These are phyloP conservation scores for Citrus inodora DNA, from an alignment of 345 rosid genomes.

Conservation along the genomic window DNA sequence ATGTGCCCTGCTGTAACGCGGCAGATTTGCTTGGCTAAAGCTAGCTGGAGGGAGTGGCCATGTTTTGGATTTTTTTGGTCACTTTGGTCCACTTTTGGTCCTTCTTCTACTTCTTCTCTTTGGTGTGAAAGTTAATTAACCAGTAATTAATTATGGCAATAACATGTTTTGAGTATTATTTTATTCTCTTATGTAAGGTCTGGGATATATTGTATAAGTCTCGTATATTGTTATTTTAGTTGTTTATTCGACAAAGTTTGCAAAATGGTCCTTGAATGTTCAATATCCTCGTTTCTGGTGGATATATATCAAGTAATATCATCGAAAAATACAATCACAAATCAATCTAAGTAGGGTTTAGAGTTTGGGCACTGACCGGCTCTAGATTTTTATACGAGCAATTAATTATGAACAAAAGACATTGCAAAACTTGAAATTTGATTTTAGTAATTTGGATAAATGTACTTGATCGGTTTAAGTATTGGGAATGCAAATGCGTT, in stretches of 20 bases:
- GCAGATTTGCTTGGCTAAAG: conserved; percentile 33
- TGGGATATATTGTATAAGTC: neutral
- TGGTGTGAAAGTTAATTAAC: conserved; percentile 16
- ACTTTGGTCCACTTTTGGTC: conserved; percentile 8
- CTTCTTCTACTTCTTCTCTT: conserved; percentile 1
- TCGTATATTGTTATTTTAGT: neutral
- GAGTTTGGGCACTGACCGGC: neutral
- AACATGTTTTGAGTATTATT: conserved; percentile 12
- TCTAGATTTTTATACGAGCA: neutral
- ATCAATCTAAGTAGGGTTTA: neutral
- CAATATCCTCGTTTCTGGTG: neutral
- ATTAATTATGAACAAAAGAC: neutral
- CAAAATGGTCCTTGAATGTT: neutral
- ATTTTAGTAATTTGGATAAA: neutral
- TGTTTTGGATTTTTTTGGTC: neutral
- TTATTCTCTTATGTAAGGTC: neutral
- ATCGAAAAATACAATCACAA: neutral
- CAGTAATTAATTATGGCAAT: conserved; percentile 12
- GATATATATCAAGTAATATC: neutral
- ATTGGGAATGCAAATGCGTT: fast-evolving
- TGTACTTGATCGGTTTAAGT: too few relatives aligned
- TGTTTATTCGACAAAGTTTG: neutral
- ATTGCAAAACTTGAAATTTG: neutral
- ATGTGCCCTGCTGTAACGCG: conserved; percentile 30
- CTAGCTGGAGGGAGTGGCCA: neutral